These are phyloP conservation scores for Puccinia hordei DNA, from an alignment of 1,284 basidiomycete species.

Conservation along the genomic window DNA sequence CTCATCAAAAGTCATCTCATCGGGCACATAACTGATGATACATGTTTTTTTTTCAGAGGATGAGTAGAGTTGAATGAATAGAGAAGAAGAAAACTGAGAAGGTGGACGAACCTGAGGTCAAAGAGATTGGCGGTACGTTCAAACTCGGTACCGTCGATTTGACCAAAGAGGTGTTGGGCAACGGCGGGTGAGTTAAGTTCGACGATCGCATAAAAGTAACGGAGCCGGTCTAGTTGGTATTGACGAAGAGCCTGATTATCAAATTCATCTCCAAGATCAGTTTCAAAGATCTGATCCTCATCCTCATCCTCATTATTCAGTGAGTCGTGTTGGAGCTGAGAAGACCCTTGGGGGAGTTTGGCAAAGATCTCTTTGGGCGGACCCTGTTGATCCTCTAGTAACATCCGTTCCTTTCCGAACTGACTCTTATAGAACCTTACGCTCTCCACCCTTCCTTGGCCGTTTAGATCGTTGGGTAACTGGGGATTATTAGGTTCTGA, in stretches of 20 bases:
- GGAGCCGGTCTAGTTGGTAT: constrained; percentile 89
- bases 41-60: no score
- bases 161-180: constrained; percentile 78
- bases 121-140: constrained; percentile 96
- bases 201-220: constrained; percentile 95
- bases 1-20: constrained; percentile 85
- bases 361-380: constrained; percentile 83
- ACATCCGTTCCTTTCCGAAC: constrained; percentile 88
- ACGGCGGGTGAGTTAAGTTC: constrained; percentile 80
- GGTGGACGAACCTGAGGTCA: constrained; percentile 67
- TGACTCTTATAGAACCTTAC: constrained; percentile 88
- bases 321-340: no score
- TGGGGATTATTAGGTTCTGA: background rate
- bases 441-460: constrained; percentile 68
- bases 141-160: constrained; percentile 91
- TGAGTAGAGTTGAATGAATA: no score
- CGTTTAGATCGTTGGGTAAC: background rate
- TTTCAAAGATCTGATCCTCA: constrained; percentile 56
- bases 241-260: constrained; percentile 84
- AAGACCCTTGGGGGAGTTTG: no score
- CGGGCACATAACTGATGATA: constrained; percentile 89
- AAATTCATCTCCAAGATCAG: constrained; percentile 58
- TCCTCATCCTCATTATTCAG: constrained; percentile 58
- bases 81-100: background rate
- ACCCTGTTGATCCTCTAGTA: constrained; percentile 82